A percentile compares a stretch with the other conserved stretches of the same genome.
phyloP scores from a whole-genome alignment of 1,284 basidiomycete genomes.

The Neolentinus lepideus region DNA sequence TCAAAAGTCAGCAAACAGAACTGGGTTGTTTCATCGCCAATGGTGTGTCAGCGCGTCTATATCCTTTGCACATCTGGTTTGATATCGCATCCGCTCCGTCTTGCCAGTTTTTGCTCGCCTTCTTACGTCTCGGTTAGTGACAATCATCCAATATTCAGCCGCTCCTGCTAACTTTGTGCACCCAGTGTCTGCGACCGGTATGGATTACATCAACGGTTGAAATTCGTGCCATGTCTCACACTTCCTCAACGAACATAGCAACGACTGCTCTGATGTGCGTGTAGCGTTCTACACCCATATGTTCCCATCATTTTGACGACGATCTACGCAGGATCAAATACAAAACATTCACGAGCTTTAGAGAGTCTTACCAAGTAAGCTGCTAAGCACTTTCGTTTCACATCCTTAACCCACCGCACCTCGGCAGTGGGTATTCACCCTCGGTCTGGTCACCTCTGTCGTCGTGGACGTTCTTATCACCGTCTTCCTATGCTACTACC shows the following conservation, averaged over 20 bases:
- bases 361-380: slow-evolving; percentile 20
- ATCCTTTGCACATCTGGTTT: not conserved
- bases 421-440: slow-evolving; percentile 46
- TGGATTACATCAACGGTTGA: not conserved
- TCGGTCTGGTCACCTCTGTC: slow-evolving; percentile 43
- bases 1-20: slow-evolving; percentile 31
- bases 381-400: slow-evolving; percentile 8
- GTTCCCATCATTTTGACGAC: not conserved
- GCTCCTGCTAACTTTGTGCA: not conserved
- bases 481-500: slow-evolving; percentile 35
- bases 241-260: slow-evolving; percentile 12
- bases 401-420: not conserved
- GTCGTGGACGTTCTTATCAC: slow-evolving; percentile 46
- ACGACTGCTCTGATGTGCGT: slow-evolving; percentile 27
- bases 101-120: slow-evolving; percentile 15
- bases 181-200: slow-evolving; percentile 11
- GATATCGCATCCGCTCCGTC: not conserved
- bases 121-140: slow-evolving; percentile 14
- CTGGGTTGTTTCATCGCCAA: slow-evolving; percentile 26
- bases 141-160: not conserved
- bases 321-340: slow-evolving; percentile 24
- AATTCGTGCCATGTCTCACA: not conserved
- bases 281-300: not conserved
- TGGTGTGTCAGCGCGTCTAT: slow-evolving; percentile 22
- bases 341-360: slow-evolving; percentile 24